Percentiles rank a stretch among this genome's conserved stretches.
phyloP scores from a whole-genome alignment of 805 yeast species.

The Zygosaccharomyces bailii region DNA sequence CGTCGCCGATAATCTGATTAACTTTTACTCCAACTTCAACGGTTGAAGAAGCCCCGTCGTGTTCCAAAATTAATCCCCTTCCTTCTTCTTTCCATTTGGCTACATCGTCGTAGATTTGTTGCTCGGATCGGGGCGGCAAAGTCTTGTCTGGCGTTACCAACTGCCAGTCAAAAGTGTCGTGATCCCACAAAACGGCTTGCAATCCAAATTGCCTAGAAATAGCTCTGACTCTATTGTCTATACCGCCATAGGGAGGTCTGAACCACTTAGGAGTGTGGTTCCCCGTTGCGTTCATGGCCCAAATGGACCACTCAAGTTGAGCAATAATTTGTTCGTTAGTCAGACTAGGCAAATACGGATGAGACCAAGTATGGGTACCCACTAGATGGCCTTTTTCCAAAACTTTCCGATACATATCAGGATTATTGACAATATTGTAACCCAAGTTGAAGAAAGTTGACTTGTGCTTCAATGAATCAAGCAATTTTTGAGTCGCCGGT shows the following conservation, averaged over 20 bases:
- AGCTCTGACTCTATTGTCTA: slow-evolving; percentile 79
- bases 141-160: slow-evolving; percentile 45
- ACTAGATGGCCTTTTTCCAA: slow-evolving; percentile 66
- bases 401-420: slow-evolving; percentile 62
- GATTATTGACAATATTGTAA: slow-evolving; percentile 69
- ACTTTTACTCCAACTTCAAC: slow-evolving; percentile 66
- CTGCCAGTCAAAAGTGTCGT: slow-evolving; percentile 90
- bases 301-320: slow-evolving; percentile 89
- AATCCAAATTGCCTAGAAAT: slow-evolving; percentile 82
- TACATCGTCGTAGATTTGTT: slow-evolving; percentile 55
- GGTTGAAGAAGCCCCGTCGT: slow-evolving; percentile 67
- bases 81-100: slow-evolving; percentile 45
- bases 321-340: slow-evolving; percentile 81
- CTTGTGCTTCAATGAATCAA: slow-evolving; percentile 50
- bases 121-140: slow-evolving; percentile 41
- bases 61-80: slow-evolving; percentile 78
- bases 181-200: slow-evolving; percentile 87
- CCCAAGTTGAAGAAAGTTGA: slow-evolving; percentile 88
- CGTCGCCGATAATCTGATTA: slow-evolving; percentile 49
- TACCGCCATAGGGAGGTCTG: slow-evolving; percentile 95
- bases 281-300: slow-evolving; percentile 97
- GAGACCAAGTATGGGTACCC: slow-evolving; percentile 93
- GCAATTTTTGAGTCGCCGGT: slow-evolving; percentile 57
- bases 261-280: slow-evolving; percentile 86
- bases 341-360: slow-evolving; percentile 73